Base-by-base conservation (phyloP, 352 stramenopile species). In the Pythium aristosporum region DNA sequence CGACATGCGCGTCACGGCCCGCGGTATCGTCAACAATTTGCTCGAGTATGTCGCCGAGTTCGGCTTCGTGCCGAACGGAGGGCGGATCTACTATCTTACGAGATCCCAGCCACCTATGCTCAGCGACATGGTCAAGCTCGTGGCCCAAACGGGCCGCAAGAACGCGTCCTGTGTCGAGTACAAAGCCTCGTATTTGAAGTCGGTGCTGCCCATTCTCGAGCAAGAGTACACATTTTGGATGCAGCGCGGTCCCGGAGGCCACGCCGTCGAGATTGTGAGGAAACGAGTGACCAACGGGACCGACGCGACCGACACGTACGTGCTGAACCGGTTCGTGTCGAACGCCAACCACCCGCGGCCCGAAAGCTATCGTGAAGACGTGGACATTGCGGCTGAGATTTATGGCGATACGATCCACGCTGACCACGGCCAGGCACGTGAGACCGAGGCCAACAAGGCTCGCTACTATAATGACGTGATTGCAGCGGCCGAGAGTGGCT, bases 91-190 rank as follows among this genome's bases (percentile, higher is more conserved):
- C 77, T 98, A 97, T 72, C 69, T 96, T 23, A 89, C 85, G 50
- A 86, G 92, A 20, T 94, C 82, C 25, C 92, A 98, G 68, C 92
- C 92, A 9, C 92, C 92, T 0, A 84, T 98, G 74, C 88, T 98
- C 10, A 91, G 84, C 0, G 82, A 93, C 32, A 96, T 96, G 87
- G 85, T 96, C 20, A 64, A 75, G 25, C 52, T 92, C 28, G 72
- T 93, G 15, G 79, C 80, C 42, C 54, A 59, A 12, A 53, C 50
- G 0, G 56, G 30, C 6, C 50, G 69, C 0, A 51, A 63, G 21
- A 79, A 88, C 28, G 76, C 58, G 2, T 71, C 63, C 12, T 63
- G 71, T n/a, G 57, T 70, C 13, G 74, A 83, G 57, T 87, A 83
- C 48, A 75, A 89, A 43, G 21, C 30, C 0, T 58, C 59, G 11